Evolutionary conservation across 2,329 filamentous ascomycete genomes (phyloP), one percentile per base, ranked within the genome.

Genomic region (Colletotrichum musae): DNA sequence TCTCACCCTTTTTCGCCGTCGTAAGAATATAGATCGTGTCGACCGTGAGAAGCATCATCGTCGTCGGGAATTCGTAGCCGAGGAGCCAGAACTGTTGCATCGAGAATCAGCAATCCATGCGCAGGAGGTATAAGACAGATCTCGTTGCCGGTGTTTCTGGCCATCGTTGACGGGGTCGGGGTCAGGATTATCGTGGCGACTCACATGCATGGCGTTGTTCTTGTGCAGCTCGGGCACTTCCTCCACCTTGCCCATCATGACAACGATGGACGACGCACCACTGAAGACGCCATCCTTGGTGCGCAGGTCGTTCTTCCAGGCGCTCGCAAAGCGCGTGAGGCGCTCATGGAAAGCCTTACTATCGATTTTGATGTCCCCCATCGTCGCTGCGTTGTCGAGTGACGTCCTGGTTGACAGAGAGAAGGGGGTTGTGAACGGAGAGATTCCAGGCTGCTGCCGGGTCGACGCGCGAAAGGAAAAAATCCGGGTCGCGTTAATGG

Each of bases 51-150:
- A 99, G 88, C 86, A 99, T 94, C 72, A 99, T 86, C 0, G 96
- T 99, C 47, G 95, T 95, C 41, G 96, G 96, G 78, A 99, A 99
- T 81, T 99, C 96, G 86, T 99, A 99, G 76, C 96, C 96, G 71
- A 99, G 89, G 64, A 99, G 88, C 97, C 97, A 99, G 82, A 98
- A 97, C 95, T 98, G 80, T 70, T 73, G 50, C 71, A 68, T 45
- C 36, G 18, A 64, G 43, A 21, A 41, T 64, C 43, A 64, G 60
- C 52, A 67, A 21, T 7, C 43, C 51, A 60, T 72, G 9, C 47
- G 21, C n/a, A 50, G 21, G 3, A 50, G 18, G 18, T 18, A 12
- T 24, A 15, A 24, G n/a, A 13, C 47, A 18, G 12, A 32, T 28
- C 16, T 2, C 36, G 26, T 26, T n/a, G 18, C 13, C 13, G 48